Conservation (phyloP, 768 basidiomycete species). For the Tylopilus intermedius region DNA sequence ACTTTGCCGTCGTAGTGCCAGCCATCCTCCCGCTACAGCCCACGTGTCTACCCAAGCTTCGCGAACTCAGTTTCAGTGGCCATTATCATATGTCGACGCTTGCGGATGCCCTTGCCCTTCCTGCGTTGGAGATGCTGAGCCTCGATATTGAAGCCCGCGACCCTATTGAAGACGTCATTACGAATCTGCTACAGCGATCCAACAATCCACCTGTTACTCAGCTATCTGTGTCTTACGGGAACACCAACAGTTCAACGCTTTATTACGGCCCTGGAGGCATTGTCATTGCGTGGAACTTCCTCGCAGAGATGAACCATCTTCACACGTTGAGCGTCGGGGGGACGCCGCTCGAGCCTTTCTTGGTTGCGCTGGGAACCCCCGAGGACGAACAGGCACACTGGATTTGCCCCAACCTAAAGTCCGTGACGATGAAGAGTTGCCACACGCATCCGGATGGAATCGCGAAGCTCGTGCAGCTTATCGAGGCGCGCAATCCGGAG, state of each 20-base stretch:
- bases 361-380: slow-evolving; percentile 52
- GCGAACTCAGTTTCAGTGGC: slow-evolving; percentile 56
- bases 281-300: slow-evolving; percentile 63
- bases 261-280: slow-evolving; percentile 58
- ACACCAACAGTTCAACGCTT: slow-evolving; percentile 35
- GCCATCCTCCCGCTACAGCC: slow-evolving; percentile 59
- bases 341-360: slow-evolving; percentile 59
- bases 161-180: slow-evolving; percentile 67
- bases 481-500: slow-evolving; percentile 67
- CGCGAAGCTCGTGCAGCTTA: slow-evolving; percentile 62
- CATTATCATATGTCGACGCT: slow-evolving; percentile 61
- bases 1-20: slow-evolving; percentile 57
- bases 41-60: slow-evolving; percentile 51
- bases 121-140: slow-evolving; percentile 51
- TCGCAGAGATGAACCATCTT: slow-evolving; percentile 54
- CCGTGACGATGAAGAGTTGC: slow-evolving; percentile 59
- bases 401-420: slow-evolving; percentile 59
- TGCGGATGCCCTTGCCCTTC: slow-evolving; percentile 56
- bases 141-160: slow-evolving; percentile 75
- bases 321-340: slow-evolving; percentile 60
- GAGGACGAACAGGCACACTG: slow-evolving; percentile 58
- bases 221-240: slow-evolving; percentile 60
- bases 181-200: slow-evolving; percentile 56
- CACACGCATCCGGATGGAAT: slow-evolving; percentile 62
- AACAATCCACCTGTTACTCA: slow-evolving; percentile 51